These are phyloP conservation scores for Talaromyces sp. DNA, from an alignment of 2,329 filamentous ascomycete genomes.

Conservation along the genomic window DNA sequence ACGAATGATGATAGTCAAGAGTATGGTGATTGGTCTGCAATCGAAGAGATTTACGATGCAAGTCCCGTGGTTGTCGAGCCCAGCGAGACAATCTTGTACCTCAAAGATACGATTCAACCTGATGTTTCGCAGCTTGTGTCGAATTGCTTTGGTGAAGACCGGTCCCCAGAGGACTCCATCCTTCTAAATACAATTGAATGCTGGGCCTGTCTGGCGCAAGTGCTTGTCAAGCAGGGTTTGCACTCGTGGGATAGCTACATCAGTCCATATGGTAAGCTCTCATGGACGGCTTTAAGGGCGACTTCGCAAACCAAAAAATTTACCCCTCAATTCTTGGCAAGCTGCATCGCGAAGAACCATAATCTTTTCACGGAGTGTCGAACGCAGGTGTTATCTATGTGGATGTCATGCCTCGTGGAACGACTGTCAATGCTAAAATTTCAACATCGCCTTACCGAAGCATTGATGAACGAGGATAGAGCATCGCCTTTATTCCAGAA, in stretches of 20 bases:
- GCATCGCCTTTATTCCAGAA: constrained; percentile 49
- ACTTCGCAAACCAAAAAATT: constrained; percentile 45
- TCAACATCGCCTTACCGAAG: constrained; percentile 52
- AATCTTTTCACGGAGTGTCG: constrained; percentile 41
- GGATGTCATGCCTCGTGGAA: constrained; percentile 53
- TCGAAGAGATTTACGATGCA: constrained; percentile 42
- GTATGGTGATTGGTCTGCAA: constrained; percentile 53
- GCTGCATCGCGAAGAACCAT: constrained; percentile 38
- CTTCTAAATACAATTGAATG: constrained; percentile 48
- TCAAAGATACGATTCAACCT: constrained; percentile 42
- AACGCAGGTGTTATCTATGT: constrained; percentile 45
- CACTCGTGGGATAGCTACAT: constrained; percentile 53
- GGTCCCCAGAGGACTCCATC: constrained; percentile 48
- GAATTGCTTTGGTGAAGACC: constrained; percentile 56
- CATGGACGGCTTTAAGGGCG: constrained; percentile 40
- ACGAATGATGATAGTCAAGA: constrained; percentile 58
- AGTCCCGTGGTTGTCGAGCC: constrained; percentile 21
- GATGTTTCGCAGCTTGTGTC: constrained; percentile 51
- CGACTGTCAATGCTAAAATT: constrained; percentile 56
- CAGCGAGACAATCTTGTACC: constrained; percentile 22
- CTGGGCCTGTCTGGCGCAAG: constrained; percentile 48
- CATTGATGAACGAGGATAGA: constrained; percentile 44
- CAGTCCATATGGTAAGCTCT: constrained; percentile 47
- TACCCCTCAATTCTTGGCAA: constrained; percentile 40
- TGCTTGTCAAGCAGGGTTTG: constrained; percentile 40